Base-by-base conservation (phyloP, 352 stramenopile species). In the Globisporangium mamillatum region DNA sequence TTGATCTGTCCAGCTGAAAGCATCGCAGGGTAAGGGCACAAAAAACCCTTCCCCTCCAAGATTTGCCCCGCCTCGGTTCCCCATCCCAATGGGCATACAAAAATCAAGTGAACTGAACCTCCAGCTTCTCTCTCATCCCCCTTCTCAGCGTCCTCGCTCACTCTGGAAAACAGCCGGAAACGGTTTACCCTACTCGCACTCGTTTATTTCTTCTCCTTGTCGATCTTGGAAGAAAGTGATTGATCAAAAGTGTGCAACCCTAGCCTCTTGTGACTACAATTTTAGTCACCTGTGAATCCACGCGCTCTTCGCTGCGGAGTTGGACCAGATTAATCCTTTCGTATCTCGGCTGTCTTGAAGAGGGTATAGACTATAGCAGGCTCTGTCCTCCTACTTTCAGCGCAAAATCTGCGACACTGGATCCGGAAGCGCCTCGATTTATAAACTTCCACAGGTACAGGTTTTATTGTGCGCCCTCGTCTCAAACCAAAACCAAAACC, bases 261-360 rank as follows among this genome's bases (percentile, higher is more conserved):
- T 22, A 48, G 20, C 44, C 44, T 0, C 44, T 10, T 18, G 44
- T 22, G 14, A 22, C 12, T 59, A 59, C 53, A 59, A 59, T 59
- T 59, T 59, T 59, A 59, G 53, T 59, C 53, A 57, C 16, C 16
- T 22, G 14, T 36, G 53, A 16, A 59, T 59, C 24, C 25, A 36
- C 20, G 20, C 10, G 44, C 44, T 50, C 44, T 50, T 50, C 44
- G 7, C 5, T 29, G 27, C 0, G 18, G 41, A 27, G 22, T 27
- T 34, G 27, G 22, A 34, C 22, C 52, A n/a, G 52, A 58, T 58
- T 58, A 58, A 29, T 58, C 22, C 14, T 22, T 18, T 50, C 44
- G 3, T 3, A 20, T 57, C 9, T 4, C 16, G 12, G 1, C n/a
- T 57, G 12, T 32, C 20, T 57, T 57, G 12, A 32, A 36, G 4